A percentile compares a stretch with the other conserved stretches of the same genome.
Evolutionary conservation across 768 basidiomycete species (phyloP).

Genomic region (Cyathus striatus): DNA sequence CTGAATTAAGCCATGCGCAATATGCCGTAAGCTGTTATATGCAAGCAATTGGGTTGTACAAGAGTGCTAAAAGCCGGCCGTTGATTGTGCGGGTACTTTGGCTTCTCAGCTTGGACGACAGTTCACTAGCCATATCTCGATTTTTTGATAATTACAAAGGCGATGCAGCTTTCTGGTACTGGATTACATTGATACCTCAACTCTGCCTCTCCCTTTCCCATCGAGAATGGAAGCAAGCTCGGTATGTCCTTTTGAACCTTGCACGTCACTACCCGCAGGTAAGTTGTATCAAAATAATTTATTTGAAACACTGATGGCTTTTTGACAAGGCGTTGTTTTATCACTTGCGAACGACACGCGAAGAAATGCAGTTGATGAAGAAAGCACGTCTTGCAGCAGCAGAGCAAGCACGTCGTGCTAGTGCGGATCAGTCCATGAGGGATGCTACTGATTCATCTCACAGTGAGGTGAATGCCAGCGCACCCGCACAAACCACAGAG

Average conservation of each 20-base stretch:
- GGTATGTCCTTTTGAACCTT: slow-evolving; percentile 82
- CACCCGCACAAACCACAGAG: slow-evolving; percentile 7
- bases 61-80: slow-evolving; percentile 88
- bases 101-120: slow-evolving; percentile 92
- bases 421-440: slow-evolving; percentile 18
- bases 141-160: slow-evolving; percentile 95
- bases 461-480: slow-evolving; percentile 10
- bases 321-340: slow-evolving; percentile 83
- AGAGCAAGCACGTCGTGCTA: slow-evolving; percentile 23
- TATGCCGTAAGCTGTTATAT: slow-evolving; percentile 97
- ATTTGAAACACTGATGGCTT: slow-evolving; percentile 5
- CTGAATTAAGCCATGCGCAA: slow-evolving; percentile 70
- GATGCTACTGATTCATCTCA: slow-evolving; percentile 17
- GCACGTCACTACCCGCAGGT: slow-evolving; percentile 93
- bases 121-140: slow-evolving; percentile 59
- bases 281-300: slow-evolving; percentile 15
- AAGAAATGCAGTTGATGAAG: slow-evolving; percentile 36
- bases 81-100: slow-evolving; percentile 91
- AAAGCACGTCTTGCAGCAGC: slow-evolving; percentile 30
- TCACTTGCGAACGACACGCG: slow-evolving; percentile 72
- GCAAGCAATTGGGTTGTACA: slow-evolving; percentile 94
- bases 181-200: slow-evolving; percentile 97
- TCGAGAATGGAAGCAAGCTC: slow-evolving; percentile 89
- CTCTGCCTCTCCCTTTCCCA: slow-evolving; percentile 85
- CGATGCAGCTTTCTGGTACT: slow-evolving; percentile 96